Percentiles rank a stretch among this genome's conserved stretches.
These are phyloP conservation scores for Blepharisma japonicum DNA, from an alignment of 73 alveolate genomes.

Conservation along the genomic window DNA sequence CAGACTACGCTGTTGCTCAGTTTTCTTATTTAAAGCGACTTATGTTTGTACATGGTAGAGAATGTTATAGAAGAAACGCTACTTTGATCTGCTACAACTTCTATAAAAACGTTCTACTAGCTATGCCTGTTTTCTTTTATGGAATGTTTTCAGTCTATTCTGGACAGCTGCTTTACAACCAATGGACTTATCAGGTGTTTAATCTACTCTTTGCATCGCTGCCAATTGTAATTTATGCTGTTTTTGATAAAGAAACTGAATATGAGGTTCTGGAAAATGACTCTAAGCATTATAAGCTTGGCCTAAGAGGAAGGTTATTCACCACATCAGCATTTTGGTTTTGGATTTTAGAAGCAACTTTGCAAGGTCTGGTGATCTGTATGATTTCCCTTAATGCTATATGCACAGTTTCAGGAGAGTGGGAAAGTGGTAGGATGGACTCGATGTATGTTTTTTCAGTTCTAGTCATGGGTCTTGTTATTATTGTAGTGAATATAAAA, in stretches of 20 bases:
- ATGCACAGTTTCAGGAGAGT: conserved; percentile 44
- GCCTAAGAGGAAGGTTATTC: conserved; percentile 58
- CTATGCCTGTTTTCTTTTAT: conserved; percentile 88
- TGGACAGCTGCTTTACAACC: conserved; percentile 85
- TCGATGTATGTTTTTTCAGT: conserved; percentile 54
- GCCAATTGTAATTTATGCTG: conserved; percentile 85
- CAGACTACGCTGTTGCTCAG: conserved; percentile 92
- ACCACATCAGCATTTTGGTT: conserved; percentile 65
- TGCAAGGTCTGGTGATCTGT: conserved; percentile 62
- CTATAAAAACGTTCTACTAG: conserved; percentile 92
- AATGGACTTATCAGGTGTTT: conserved; percentile 86
- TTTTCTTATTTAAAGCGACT: conserved; percentile 78
- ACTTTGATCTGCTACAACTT: conserved; percentile 87
- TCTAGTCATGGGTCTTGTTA: conserved; percentile 80
- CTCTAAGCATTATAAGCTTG: conserved; percentile 62
- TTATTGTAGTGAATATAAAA: conserved; percentile 79
- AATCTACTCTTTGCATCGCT: conserved; percentile 80
- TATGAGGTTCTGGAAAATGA: conserved; percentile 47
- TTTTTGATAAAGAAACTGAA: conserved; percentile 76
- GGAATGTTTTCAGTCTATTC: conserved; percentile 77
- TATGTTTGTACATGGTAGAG: conserved; percentile 95
- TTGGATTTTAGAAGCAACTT: conserved; percentile 79
- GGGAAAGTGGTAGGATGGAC: conserved; percentile 61
- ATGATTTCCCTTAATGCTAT: conserved; percentile 55
- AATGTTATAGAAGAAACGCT: conserved; percentile 92